Percentiles rank a stretch among this genome's conserved stretches.
These are phyloP conservation scores for Phytomonas serpens DNA, from an alignment of 208 protist genomes.

Conservation along the genomic window DNA sequence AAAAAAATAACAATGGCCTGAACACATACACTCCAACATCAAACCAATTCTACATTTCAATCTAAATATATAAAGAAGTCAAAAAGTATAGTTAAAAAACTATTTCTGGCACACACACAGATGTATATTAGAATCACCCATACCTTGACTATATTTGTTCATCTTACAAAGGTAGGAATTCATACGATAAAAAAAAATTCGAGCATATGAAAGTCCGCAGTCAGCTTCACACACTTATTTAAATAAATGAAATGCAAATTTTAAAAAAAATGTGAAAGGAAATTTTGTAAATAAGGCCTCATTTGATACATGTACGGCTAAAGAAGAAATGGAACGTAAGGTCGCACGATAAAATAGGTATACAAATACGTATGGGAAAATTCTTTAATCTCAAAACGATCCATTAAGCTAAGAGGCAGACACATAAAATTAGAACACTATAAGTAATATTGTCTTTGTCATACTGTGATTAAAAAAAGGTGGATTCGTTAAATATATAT, in stretches of 20 bases:
- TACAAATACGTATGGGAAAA: conserved; percentile 15
- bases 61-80: not conserved
- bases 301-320: conserved; percentile 6
- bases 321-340: conserved; percentile 5
- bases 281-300: not conserved
- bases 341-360: conserved; percentile 3
- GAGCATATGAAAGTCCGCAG: not conserved
- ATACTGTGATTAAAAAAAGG: not conserved
- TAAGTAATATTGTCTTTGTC: conserved; percentile 8
- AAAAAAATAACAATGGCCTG: conserved; percentile 1
- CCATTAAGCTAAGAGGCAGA: conserved; percentile 12
- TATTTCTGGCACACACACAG: not conserved
- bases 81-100: not conserved
- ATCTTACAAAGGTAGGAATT: not conserved
- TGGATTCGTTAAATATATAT: conserved; percentile 3
- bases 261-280: conserved; percentile 9
- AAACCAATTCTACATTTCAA: not conserved
- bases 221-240: conserved; percentile 2
- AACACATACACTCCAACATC: not conserved
- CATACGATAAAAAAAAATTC: not conserved
- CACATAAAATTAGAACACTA: conserved; percentile 8
- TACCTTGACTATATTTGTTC: not conserved
- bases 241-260: not conserved
- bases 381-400: conserved; percentile 11
- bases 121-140: not conserved